phyloP scores from a whole-genome alignment of 441 rosid species.

The Erodium trifolium region DNA sequence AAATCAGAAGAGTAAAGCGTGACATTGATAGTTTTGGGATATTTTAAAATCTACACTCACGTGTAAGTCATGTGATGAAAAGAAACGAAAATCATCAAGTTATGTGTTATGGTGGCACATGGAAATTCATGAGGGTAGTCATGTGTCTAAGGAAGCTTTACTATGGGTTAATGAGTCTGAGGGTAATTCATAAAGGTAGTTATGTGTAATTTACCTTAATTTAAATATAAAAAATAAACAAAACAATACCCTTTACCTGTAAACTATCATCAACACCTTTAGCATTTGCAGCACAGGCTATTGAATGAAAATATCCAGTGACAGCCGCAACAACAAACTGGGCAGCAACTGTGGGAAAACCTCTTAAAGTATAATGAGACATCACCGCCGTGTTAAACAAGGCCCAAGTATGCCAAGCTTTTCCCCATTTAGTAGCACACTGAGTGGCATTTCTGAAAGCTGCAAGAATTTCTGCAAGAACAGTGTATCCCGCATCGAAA shows the following conservation, averaged over 20 bases:
- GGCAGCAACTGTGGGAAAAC: conserved; percentile 53
- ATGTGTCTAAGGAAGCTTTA: too few species aligned
- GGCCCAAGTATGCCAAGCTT: conserved; percentile 99
- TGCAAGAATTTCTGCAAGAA: conserved; percentile 59
- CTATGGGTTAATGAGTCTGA: too few species aligned
- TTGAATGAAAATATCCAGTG: conserved; percentile 96
- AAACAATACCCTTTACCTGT: conserved; percentile 51
- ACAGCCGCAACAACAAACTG: conserved; percentile 92
- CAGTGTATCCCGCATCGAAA: neutral
- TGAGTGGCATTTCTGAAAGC: conserved; percentile 78
- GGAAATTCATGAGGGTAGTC: too few species aligned
- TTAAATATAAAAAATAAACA: neutral
- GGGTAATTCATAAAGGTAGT: too few species aligned
- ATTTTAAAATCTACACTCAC: too few species aligned
- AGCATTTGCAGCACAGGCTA: conserved; percentile 87
- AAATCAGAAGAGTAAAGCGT: too few species aligned
- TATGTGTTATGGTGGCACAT: too few species aligned
- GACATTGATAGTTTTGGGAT: too few species aligned
- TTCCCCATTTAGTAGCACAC: conserved; percentile 83
- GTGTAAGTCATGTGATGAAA: too few species aligned
- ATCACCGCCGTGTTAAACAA: conserved; percentile 96
- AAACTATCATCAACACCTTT: conserved; percentile 99
- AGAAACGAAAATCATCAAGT: too few species aligned
- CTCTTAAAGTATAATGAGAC: conserved; percentile 82
- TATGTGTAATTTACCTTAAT: too few species aligned